These are phyloP conservation scores for Avena insularis DNA, from an alignment of 176 grass and related monocot genomes.

Conservation along the genomic window DNA sequence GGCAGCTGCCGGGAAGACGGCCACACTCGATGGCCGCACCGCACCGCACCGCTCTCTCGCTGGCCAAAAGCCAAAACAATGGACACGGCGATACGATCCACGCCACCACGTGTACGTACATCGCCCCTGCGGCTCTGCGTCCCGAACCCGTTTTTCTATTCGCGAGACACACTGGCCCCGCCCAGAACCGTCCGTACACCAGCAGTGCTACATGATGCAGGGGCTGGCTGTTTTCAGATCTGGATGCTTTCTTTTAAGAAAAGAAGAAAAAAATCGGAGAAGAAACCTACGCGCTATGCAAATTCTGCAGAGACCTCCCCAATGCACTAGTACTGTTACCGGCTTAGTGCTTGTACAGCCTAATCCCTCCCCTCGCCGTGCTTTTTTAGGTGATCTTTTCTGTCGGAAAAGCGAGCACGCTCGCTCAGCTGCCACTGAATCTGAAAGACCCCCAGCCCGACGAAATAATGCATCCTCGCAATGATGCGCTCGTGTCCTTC, in stretches of 20 bases:
- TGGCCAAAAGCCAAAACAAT: neutral
- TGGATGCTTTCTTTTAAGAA: neutral
- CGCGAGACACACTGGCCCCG: neutral
- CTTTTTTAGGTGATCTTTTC: slow-evolving; percentile 35
- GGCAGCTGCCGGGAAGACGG: slow-evolving; percentile 13
- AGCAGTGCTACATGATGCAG: neutral
- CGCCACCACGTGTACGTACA: slow-evolving; percentile 16
- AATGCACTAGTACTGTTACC: no score
- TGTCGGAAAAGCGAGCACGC: slow-evolving; percentile 40
- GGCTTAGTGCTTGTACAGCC: slow-evolving; percentile 14
- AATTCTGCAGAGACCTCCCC: neutral
- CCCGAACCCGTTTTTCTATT: neutral
- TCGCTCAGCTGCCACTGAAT: neutral
- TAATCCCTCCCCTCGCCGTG: slow-evolving; percentile 18
- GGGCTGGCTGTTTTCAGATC: neutral
- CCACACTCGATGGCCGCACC: slow-evolving; percentile 41
- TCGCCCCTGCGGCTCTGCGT: neutral
- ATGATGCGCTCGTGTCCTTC: slow-evolving; percentile 2
- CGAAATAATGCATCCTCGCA: slow-evolving; percentile 21
- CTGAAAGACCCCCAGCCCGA: slow-evolving; percentile 10
- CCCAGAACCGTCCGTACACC: neutral
- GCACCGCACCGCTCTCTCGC: neutral
- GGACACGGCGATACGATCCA: neutral
- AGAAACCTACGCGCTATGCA: slow-evolving; percentile 6
- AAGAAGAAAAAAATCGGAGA: neutral